Percentiles rank a stretch among this genome's conserved stretches.
phyloP scores from a whole-genome alignment of 2,329 filamentous ascomycete species.

The Aspergillus sp. region DNA sequence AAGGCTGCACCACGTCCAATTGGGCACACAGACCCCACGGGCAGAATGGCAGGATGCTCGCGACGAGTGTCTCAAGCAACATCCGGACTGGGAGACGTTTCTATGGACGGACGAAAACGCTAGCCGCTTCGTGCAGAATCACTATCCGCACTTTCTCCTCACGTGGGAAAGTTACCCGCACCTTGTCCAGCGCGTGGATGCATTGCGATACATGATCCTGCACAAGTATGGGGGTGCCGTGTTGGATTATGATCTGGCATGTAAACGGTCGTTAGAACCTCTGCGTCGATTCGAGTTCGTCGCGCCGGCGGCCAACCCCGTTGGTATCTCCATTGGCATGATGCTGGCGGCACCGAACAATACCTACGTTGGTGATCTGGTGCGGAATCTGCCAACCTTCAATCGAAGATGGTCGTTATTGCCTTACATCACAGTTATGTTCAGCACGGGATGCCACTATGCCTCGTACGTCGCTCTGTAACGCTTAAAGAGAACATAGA shows the following conservation, averaged over 20 bases:
- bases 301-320: slow-evolving; percentile 44
- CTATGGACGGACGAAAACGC: slow-evolving; percentile 21
- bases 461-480: slow-evolving; percentile 34
- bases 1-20: slow-evolving; percentile 17
- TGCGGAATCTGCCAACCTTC: slow-evolving; percentile 37
- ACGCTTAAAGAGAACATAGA: no score
- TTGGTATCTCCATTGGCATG: slow-evolving; percentile 46
- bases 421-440: slow-evolving; percentile 48
- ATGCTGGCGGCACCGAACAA: slow-evolving; percentile 43
- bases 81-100: slow-evolving; percentile 17
- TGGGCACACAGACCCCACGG: slow-evolving; percentile 15
- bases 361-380: slow-evolving; percentile 36
- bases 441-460: slow-evolving; percentile 48
- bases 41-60: slow-evolving; percentile 22
- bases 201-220: slow-evolving; percentile 26
- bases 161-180: slow-evolving; percentile 24
- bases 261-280: slow-evolving; percentile 42
- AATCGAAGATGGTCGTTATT: slow-evolving; percentile 44
- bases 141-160: slow-evolving; percentile 19
- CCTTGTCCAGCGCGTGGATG: slow-evolving; percentile 25
- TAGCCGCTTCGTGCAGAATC: slow-evolving; percentile 15
- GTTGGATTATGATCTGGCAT: slow-evolving; percentile 43
- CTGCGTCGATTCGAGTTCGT: slow-evolving; percentile 46
- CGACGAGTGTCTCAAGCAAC: slow-evolving; percentile 18
- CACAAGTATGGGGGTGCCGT: slow-evolving; percentile 25